Conservation (phyloP, 2,329 filamentous ascomycete species). For the Colletotrichum aenigma region DNA sequence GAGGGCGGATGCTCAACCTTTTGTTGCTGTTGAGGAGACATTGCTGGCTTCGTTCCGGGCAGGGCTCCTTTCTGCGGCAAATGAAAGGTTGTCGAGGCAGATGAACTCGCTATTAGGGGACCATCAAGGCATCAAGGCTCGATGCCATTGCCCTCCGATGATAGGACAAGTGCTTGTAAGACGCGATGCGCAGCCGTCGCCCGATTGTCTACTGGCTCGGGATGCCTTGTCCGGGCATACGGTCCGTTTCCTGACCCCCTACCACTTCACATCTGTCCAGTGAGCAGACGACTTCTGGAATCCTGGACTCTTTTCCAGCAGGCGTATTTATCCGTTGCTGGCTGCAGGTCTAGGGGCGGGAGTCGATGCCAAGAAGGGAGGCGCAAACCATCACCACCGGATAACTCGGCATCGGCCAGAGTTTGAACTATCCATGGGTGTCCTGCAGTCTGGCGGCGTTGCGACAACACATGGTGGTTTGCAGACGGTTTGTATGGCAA, state of each 20-base stretch:
- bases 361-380: slow-evolving; percentile 18
- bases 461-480: background rate
- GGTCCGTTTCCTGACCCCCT: background rate
- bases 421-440: background rate
- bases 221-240: background rate
- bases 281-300: background rate
- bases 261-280: background rate
- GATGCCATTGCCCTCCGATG: background rate
- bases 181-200: background rate
- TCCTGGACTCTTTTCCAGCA: background rate
- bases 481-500: background rate
- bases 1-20: slow-evolving; percentile 7
- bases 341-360: background rate
- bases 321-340: background rate
- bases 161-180: background rate
- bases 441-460: background rate
- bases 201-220: background rate
- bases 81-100: background rate
- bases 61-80: background rate
- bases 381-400: slow-evolving; percentile 8
- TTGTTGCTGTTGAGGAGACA: background rate
- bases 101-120: background rate
- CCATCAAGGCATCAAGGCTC: background rate
- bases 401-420: slow-evolving; percentile 8
- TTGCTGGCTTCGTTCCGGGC: background rate